Percentiles rank a stretch among this genome's conserved stretches.
Evolutionary conservation across 177 flowering plant species (phyloP).

Genomic region (Telopea speciosissima): DNA sequence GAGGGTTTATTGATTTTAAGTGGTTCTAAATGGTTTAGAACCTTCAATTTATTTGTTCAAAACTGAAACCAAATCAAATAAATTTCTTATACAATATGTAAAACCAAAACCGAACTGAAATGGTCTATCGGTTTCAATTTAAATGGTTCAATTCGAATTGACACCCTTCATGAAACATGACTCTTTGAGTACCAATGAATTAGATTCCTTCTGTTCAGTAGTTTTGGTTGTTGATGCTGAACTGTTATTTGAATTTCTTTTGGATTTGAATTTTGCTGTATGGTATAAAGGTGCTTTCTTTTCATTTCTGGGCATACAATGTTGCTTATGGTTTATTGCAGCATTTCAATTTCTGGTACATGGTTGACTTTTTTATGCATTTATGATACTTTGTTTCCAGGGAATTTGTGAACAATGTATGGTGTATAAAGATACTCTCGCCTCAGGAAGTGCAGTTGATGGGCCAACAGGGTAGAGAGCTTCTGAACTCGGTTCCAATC

Average conservation of each 20-base stretch:
- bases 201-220: too few relatives aligned
- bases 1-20: too few relatives aligned
- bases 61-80: too few relatives aligned
- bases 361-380: background rate
- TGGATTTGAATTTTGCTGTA: background rate
- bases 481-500: constrained; percentile 54
- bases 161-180: too few relatives aligned
- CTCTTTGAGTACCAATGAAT: too few relatives aligned
- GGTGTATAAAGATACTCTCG: constrained; percentile 92
- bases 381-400: constrained; percentile 31
- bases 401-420: constrained; percentile 88
- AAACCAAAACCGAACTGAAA: too few relatives aligned
- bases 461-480: constrained; percentile 71
- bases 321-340: background rate
- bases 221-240: too few relatives aligned
- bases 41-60: too few relatives aligned
- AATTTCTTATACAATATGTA: too few relatives aligned
- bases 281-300: background rate
- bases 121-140: too few relatives aligned
- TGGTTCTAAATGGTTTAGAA: too few relatives aligned
- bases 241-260: background rate
- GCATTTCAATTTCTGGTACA: background rate
- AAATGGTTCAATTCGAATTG: too few relatives aligned
- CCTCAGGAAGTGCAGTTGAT: constrained; percentile 86
- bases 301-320: background rate